Base-by-base conservation (phyloP, 768 basidiomycete species). In the Mycena belliarum region DNA sequence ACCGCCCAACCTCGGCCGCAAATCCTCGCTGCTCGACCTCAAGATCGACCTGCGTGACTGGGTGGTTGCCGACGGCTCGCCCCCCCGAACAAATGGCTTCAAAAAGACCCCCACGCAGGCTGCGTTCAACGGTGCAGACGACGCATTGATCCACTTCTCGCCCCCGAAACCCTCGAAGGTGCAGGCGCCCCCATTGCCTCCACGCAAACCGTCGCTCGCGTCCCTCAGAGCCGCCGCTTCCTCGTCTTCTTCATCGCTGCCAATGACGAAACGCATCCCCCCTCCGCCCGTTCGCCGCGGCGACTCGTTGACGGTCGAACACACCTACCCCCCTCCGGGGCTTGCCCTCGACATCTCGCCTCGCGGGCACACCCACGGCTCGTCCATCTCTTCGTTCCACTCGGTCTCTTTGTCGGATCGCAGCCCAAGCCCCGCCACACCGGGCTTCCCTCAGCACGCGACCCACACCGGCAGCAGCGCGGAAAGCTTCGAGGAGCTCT, bases 351-450 rank as follows among this genome's bases (percentile, higher is more conserved):
- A 35, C 33, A 10, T 35, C 33, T 35, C 33, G 6, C 14, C 33
- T 6, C 33, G 33, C 33, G 33, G 33, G 44, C 49, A 91, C 67
- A 80, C 75, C 6, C 80, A 82, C 6, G 81, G 80, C 3, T 89
- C 88, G 1, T 92, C 90, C 46, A 81, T 90, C 37, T 91, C 90
- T 3, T 92, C 90, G 26, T 91, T 93, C 60, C 89, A 91, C 64
- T 91, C 90, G 3, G 87, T 92, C 24, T 92, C 90, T 2, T 79
- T 92, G 18, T 91, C 89, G 1, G 88, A 87, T 8, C 86, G 87
- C 60, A 73, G 64, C 65, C 76, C 43, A 73, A 77, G 53, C 72
- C 74, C 67, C 35, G n/a, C 24, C 2, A 40, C 49, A 7, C 8
- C 49, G 18, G 23, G 15, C 1, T 49, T 49, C 9, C 49, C 49